Base-by-base conservation (phyloP, 768 basidiomycete genomes). In the Hebeloma cylindrosporum region DNA sequence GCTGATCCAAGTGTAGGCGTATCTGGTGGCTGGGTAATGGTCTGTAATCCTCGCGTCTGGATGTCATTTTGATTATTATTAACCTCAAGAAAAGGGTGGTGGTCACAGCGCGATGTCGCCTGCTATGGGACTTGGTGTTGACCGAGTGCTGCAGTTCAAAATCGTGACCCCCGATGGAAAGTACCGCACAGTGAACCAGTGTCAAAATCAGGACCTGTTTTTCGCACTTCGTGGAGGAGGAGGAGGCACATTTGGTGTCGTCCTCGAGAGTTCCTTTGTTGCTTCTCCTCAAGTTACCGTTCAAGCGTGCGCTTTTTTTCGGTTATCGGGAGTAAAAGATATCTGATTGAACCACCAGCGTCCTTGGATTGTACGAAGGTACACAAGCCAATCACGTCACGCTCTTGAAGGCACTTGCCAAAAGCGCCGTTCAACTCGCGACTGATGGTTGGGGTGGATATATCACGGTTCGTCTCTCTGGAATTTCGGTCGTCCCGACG, bases 221-320 rank as follows among this genome's bases (percentile, higher is more conserved):
- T 77, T 63, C 48, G 74, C 73, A 0, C 56, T 76, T 7, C 68
- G 74, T 21, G 74, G 75, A 4, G 74, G 60, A 13, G 62, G 62
- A 10, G 75, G 74, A 20, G 65, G 69, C 20, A 76, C 72, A 0
- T 76, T 69, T 38, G 66, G 65, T 22, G 63, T 66, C n/a, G 66
- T 76, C 25, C 35, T 65, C 2, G 60, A 63, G 40, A 50, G 48
- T 17, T 43, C 50, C 3, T 43, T 42, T 30, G 27, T 52, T 21
- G 54, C 46, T 14, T 44, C 45, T 14, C 54, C 54, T 4, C 45
- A 32, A n/a, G 40, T 52, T 13, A 52, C 48, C 23, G 23, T 52
- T 14, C 51, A 56, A 35, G 50, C 49, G 56, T 54, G 41, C 11
- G 52, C 14, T 20, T 28, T 2, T 25, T n/a, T 18, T 27, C 2